These are phyloP conservation scores for Silybum marianum DNA, from an alignment of 129 eudicot genomes.

Conservation along the genomic window DNA sequence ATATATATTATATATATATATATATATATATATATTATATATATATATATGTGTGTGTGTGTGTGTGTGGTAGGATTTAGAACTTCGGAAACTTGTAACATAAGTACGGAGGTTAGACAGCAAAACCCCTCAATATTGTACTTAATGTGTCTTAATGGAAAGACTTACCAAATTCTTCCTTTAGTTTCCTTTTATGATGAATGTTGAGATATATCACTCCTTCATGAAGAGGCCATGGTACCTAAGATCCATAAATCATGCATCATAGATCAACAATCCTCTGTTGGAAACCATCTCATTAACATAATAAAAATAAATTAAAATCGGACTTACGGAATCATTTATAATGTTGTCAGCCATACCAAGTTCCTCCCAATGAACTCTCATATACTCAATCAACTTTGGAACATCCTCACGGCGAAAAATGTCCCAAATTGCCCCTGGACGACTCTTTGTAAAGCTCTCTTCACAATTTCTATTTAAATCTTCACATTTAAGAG, in stretches of 20 bases:
- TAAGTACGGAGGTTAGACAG: background rate
- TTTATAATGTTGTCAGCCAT: constrained; percentile 33
- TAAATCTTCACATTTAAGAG: constrained; percentile 45
- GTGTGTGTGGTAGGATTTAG: background rate
- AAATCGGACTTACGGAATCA: constrained; percentile 46
- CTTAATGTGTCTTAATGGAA: background rate
- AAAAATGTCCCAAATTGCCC: constrained; percentile 89
- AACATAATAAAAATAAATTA: background rate
- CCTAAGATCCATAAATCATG: constrained; percentile 42
- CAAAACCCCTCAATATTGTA: background rate
- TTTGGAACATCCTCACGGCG: constrained; percentile 82
- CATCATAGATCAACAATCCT: constrained; percentile 4
- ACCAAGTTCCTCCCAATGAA: constrained; percentile 63
- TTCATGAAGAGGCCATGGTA: constrained; percentile 58
- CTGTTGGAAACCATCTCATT: background rate
- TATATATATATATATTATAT: background rate
- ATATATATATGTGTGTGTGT: too few species aligned
- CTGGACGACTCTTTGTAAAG: constrained; percentile 44
- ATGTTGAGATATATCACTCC: constrained; percentile 55
- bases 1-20: background rate
- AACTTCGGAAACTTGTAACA: background rate
- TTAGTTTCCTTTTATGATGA: constrained; percentile 72
- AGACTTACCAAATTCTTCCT: constrained; percentile 85
- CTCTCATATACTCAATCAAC: constrained; percentile 58
- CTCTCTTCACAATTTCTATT: constrained; percentile 33